These are phyloP conservation scores for Xeromyces bisporus DNA, from an alignment of 495 filamentous ascomycete genomes.

Conservation along the genomic window DNA sequence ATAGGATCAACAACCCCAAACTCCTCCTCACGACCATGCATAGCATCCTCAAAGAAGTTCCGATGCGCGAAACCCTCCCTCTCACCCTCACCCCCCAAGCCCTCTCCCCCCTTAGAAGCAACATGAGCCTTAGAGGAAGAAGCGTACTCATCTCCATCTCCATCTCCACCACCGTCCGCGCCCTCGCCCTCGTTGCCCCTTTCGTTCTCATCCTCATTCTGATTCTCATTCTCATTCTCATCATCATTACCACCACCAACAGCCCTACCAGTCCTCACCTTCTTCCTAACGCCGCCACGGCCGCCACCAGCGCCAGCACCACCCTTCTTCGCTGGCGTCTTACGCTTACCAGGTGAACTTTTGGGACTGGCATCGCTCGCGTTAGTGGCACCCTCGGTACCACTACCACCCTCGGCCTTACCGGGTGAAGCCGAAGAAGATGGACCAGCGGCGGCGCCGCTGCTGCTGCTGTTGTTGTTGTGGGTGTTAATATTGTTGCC, in stretches of 20 bases:
- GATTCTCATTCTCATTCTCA: conserved; percentile 1
- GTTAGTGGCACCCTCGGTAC: conserved; percentile 5
- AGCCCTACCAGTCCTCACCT: no score
- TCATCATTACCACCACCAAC: background rate
- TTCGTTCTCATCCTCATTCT: no score
- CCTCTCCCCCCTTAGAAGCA: no score
- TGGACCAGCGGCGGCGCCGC: background rate
- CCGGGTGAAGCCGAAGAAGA: background rate
- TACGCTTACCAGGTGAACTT: background rate
- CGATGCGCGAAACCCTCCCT: background rate
- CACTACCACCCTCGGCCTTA: conserved; percentile 4
- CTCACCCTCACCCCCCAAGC: no score
- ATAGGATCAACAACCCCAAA: background rate
- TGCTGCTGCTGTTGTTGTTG: background rate
- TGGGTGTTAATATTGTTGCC: conserved; percentile 29
- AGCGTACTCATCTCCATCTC: no score
- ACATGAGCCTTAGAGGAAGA: no score
- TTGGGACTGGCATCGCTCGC: conserved; percentile 3
- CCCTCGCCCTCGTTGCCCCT: no score
- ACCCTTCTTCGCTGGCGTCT: background rate
- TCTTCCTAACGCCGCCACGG: no score
- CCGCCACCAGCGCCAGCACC: no score
- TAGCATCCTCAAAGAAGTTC: background rate
- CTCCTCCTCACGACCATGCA: background rate
- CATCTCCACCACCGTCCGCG: no score